Evolutionary conservation across 1,284 basidiomycete genomes (phyloP).

Genomic region (Limonomyces culmigenus): DNA sequence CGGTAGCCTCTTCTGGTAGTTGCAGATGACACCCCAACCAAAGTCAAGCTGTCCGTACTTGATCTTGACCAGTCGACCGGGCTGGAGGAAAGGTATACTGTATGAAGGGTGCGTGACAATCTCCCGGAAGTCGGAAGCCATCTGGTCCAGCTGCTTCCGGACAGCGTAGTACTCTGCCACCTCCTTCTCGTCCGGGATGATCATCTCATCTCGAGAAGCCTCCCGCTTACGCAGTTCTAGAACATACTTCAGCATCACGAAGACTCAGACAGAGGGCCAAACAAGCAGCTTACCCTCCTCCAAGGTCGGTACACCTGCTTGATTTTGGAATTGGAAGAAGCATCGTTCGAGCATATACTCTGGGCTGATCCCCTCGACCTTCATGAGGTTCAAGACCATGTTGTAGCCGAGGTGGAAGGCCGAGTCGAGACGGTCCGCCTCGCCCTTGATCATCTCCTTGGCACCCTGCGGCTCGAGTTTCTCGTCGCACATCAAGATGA

Average conservation of each 20-base stretch:
- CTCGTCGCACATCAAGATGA: conserved; percentile 99
- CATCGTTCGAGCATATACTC: conserved; percentile 97
- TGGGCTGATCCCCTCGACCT: conserved; percentile 96
- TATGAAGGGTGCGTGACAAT: conserved; percentile 94
- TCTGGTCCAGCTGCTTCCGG: conserved; percentile 80
- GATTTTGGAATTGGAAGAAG: conserved; percentile 98
- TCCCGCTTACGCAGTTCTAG: conserved; percentile 69
- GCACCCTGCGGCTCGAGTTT: conserved; percentile 88
- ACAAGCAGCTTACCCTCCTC: conserved; percentile 51
- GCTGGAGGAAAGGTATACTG: conserved; percentile 83
- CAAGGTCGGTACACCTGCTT: conserved; percentile 71
- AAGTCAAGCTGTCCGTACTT: conserved; percentile 81
- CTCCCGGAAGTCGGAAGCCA: conserved; percentile 74
- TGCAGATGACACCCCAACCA: conserved; percentile 91
- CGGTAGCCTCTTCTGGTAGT: conserved; percentile 74
- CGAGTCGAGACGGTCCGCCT: conserved; percentile 93
- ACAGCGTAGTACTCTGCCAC: conserved; percentile 87
- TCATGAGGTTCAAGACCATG: conserved; percentile 97
- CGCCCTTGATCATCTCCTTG: conserved; percentile 97
- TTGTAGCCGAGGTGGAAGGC: conserved; percentile 99
- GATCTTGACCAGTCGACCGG: conserved; percentile 82
- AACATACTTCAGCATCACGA: conserved; percentile 1
- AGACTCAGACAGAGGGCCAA: conserved; percentile 3
- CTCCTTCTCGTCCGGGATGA: conserved; percentile 70
- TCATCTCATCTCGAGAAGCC: conserved; percentile 43